Base-by-base conservation (phyloP, 148 eudicot genomes). In the Silene uniflora region DNA sequence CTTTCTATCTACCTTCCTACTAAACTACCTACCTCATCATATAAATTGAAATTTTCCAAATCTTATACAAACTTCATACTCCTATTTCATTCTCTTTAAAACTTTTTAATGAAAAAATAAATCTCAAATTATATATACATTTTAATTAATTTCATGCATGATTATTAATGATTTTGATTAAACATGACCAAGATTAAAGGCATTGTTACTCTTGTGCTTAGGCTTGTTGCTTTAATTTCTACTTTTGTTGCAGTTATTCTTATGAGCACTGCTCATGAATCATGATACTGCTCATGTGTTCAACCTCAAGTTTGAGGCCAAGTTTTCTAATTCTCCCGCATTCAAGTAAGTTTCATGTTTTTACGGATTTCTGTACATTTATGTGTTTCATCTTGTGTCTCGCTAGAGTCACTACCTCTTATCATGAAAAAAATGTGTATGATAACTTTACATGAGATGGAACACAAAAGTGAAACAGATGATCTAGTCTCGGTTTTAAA, bases 191-290 rank as follows among this genome's bases (percentile, higher is more conserved):
- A 83, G 82, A 67, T 86, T 46, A 83, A 80, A 65, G 75, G 80
- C 8, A 58, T 88, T 29, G 82, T 86, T 29, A 82, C 85, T n/a
- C 66, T 84, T 25, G n/a, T 88, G 72, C 83, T 92, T 10, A 91
- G 98, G 88, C 75, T 92, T 18, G 13, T 86, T 72, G 96, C 93
- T 70, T 73, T 92, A 58, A 87, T 42, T 18, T 85, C 93, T 27
- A 71, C 85, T 27, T 63, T 89, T 22, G 67, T 88, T 16, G 91
- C 98, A 23, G 75, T 90, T 14, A 77, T 89, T 62, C 72, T 90
- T 11, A 91, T 92, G 97, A 75, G 86, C 66, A 90, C 89, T 0
- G 86, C 89, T 77, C 89, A 85, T n/a, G n/a, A n/a, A n/a, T n/a
- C n/a, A n/a, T 79, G 97, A 94, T 67, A 76, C 98, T 21, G 85